A percentile compares a stretch with the other conserved stretches of the same genome.
Conservation (phyloP, 2,329 filamentous ascomycete species). For the Calonectria ilicicola region DNA sequence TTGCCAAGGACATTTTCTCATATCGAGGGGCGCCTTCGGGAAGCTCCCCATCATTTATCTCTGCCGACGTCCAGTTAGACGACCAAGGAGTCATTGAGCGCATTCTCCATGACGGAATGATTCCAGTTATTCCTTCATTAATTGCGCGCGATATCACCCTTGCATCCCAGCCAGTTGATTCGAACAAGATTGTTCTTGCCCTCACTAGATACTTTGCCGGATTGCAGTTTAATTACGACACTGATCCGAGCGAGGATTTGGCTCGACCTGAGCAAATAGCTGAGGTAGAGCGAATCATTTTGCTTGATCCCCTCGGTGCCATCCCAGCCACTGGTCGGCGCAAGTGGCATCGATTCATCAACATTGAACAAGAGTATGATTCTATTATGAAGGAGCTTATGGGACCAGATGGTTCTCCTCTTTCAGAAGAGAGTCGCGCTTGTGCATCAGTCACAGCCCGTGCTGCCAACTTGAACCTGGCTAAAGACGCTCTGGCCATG, state of each 20-base stretch:
- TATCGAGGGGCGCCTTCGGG: background rate
- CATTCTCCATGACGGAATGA: conserved; percentile 48
- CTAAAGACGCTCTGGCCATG: conserved; percentile 77
- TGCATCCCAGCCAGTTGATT: conserved; percentile 54
- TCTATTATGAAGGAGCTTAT: conserved; percentile 73
- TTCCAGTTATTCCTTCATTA: conserved; percentile 55
- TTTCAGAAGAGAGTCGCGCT: conserved; percentile 46
- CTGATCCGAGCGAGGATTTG: conserved; percentile 28
- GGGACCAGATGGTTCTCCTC: conserved; percentile 42
- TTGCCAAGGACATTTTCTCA: conserved; percentile 65
- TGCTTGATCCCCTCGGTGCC: conserved; percentile 88
- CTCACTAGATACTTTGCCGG: conserved; percentile 82
- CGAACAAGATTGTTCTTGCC: conserved; percentile 77
- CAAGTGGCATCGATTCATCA: conserved; percentile 75
- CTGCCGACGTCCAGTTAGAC: conserved; percentile 44
- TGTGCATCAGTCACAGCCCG: conserved; percentile 57
- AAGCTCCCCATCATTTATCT: conserved; percentile 32
- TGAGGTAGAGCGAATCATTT: conserved; percentile 84
- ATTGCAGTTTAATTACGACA: conserved; percentile 58
- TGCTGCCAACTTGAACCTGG: conserved; percentile 78
- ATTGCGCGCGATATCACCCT: conserved; percentile 57
- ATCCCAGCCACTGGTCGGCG: conserved; percentile 72
- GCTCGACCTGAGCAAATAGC: conserved; percentile 62
- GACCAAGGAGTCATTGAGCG: conserved; percentile 48
- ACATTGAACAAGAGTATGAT: conserved; percentile 89